These are phyloP conservation scores for Chytriomyces confervae DNA, from an alignment of 192 early-diverging fungal genomes.

Conservation along the genomic window DNA sequence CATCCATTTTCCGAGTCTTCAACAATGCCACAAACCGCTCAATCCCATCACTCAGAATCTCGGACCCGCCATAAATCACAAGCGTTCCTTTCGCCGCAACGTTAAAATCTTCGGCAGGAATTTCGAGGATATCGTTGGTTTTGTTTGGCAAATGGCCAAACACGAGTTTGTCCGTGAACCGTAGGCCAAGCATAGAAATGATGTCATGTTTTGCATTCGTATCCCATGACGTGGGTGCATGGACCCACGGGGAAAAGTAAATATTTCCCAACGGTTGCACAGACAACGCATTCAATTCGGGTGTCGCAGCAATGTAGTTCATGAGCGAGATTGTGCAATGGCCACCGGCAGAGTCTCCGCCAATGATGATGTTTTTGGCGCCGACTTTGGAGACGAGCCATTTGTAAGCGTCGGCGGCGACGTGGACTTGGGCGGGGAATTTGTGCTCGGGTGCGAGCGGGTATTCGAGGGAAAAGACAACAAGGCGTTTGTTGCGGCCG, in stretches of 20 bases:
- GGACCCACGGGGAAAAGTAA: conserved; percentile 37
- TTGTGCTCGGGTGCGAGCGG: conserved; percentile 36
- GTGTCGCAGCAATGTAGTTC: background rate
- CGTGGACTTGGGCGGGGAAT: conserved; percentile 31
- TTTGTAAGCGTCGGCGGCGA: conserved; percentile 27
- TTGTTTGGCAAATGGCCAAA: background rate
- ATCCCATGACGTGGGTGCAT: conserved; percentile 5
- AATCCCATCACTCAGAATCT: conserved; percentile 36
- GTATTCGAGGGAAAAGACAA: conserved; percentile 40
- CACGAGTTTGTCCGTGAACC: background rate
- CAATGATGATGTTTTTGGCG: conserved; percentile 33
- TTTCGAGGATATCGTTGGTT: background rate
- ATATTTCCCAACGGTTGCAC: conserved; percentile 16
- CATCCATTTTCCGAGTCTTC: background rate
- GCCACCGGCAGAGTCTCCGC: conserved; percentile 46
- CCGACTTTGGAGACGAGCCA: conserved; percentile 37
- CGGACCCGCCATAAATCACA: conserved; percentile 33
- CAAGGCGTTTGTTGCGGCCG: conserved; percentile 9
- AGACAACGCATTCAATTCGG: background rate
- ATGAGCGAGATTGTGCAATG: conserved; percentile 38
- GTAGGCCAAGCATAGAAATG: background rate
- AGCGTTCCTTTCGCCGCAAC: conserved; percentile 34
- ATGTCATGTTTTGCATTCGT: background rate
- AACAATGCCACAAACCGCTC: conserved; percentile 20
- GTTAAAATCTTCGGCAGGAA: conserved; percentile 1